A percentile compares a stretch with the other conserved stretches of the same genome.
Evolutionary conservation across 345 rosid genomes (phyloP).

Genomic region (Euphorbia lathyris): DNA sequence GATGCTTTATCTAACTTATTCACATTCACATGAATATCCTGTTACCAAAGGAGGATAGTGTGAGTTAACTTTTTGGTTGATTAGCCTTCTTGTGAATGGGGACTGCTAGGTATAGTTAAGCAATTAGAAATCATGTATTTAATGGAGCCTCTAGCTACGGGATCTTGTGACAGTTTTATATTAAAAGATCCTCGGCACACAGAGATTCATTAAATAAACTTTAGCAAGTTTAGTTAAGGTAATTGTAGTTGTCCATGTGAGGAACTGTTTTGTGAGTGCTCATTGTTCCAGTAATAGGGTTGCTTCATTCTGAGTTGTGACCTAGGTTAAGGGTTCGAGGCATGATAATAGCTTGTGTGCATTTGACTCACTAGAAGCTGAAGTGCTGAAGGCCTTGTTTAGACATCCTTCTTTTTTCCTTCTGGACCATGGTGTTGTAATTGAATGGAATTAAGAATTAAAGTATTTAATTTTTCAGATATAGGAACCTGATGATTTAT

Average conservation of each 20-base stretch:
- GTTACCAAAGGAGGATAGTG: neutral
- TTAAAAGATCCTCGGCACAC: neutral
- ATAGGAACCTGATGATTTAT: neutral
- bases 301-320: neutral
- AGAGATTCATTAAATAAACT: neutral
- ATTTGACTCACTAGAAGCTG: neutral
- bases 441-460: neutral
- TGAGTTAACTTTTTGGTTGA: too few species aligned
- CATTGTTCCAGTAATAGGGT: neutral
- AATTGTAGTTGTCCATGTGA: neutral
- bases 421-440: neutral
- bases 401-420: neutral
- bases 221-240: neutral
- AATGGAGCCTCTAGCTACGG: neutral
- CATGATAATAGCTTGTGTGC: neutral
- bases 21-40: neutral
- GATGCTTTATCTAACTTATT: neutral
- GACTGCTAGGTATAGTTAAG: neutral
- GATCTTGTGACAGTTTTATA: neutral
- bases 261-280: neutral
- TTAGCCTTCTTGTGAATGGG: too few species aligned
- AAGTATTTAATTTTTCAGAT: neutral
- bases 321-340: neutral
- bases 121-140: neutral
- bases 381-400: neutral